phyloP scores from a whole-genome alignment of 1,284 basidiomycete genomes.

The Pholiota adiposa region DNA sequence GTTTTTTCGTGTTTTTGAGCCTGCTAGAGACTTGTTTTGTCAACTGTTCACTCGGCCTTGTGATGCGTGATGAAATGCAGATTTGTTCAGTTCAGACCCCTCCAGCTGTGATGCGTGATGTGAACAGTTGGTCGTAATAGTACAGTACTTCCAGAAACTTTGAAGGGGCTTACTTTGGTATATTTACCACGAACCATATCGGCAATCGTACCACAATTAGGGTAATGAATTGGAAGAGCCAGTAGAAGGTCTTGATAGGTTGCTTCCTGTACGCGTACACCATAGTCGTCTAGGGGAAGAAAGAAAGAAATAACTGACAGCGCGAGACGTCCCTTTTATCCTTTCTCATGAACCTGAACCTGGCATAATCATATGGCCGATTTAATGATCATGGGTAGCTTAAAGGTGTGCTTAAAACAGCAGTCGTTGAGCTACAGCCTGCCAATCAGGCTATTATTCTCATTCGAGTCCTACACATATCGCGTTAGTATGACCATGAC shows the following conservation, averaged over 20 bases:
- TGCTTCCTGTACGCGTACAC: slow-evolving; percentile 37
- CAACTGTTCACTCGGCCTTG: too few relatives aligned
- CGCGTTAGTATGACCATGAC: background rate
- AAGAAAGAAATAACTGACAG: background rate
- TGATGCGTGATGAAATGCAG: too few relatives aligned
- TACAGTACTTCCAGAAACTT: background rate
- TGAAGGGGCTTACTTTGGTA: slow-evolving; percentile 32
- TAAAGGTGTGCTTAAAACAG: too few relatives aligned
- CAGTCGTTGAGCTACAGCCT: too few relatives aligned
- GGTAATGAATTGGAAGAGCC: slow-evolving; percentile 41
- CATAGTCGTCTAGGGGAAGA: slow-evolving; percentile 21
- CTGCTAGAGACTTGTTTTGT: too few relatives aligned
- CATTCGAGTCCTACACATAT: background rate
- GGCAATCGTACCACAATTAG: slow-evolving; percentile 51
- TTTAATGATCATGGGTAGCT: background rate
- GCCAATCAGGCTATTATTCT: too few relatives aligned
- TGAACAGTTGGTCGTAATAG: too few relatives aligned
- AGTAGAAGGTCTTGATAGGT: slow-evolving; percentile 45
- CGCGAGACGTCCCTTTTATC: background rate
- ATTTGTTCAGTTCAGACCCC: too few relatives aligned
- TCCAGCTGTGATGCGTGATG: too few relatives aligned
- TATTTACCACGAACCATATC: slow-evolving; percentile 45
- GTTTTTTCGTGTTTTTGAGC: too few relatives aligned
- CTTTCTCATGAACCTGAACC: background rate
- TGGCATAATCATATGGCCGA: background rate